These are phyloP conservation scores for Amorphotheca resinae DNA, from an alignment of 495 filamentous ascomycete genomes.

Conservation along the genomic window DNA sequence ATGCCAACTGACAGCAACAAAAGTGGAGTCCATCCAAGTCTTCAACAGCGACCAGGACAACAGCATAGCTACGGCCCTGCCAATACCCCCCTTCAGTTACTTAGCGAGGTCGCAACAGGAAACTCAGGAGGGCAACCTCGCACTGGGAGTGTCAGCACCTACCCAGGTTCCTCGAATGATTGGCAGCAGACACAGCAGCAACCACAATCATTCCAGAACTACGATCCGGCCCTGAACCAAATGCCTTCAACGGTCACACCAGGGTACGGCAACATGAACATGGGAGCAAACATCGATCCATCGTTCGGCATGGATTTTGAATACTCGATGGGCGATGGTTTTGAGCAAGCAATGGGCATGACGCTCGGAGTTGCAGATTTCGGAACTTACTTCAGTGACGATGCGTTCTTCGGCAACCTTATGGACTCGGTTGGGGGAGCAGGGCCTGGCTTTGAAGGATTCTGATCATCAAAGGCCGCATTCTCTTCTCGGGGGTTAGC, in stretches of 20 bases:
- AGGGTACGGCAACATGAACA: slow-evolving; percentile 5
- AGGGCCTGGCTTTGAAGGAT: slow-evolving; percentile 4
- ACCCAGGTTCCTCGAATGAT: slow-evolving; percentile 5
- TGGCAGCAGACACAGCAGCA: slow-evolving; percentile 16
- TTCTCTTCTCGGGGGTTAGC: not conserved
- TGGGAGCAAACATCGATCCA: slow-evolving; percentile 23
- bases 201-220: slow-evolving; percentile 1
- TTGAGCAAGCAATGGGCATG: slow-evolving; percentile 39
- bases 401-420: slow-evolving; percentile 11
- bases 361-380: slow-evolving; percentile 28
- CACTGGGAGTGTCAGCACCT: slow-evolving; percentile 4
- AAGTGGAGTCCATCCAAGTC: not conserved
- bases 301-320: slow-evolving; percentile 26
- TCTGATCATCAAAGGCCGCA: not conserved
- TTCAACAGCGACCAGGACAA: slow-evolving; percentile 16
- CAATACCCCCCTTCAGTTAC: slow-evolving; percentile 49
- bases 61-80: slow-evolving; percentile 17
- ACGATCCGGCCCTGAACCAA: slow-evolving; percentile 4
- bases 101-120: slow-evolving; percentile 56
- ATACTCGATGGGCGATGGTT: slow-evolving; percentile 29
- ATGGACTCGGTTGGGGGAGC: slow-evolving; percentile 8
- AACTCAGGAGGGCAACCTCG: slow-evolving; percentile 25
- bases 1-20: not conserved
- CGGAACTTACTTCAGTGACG: slow-evolving; percentile 15
- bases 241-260: not conserved